A percentile compares a stretch with the other conserved stretches of the same genome.
These are phyloP conservation scores for Ogataea zsoltii DNA, from an alignment of 805 yeast genomes.

Conservation along the genomic window DNA sequence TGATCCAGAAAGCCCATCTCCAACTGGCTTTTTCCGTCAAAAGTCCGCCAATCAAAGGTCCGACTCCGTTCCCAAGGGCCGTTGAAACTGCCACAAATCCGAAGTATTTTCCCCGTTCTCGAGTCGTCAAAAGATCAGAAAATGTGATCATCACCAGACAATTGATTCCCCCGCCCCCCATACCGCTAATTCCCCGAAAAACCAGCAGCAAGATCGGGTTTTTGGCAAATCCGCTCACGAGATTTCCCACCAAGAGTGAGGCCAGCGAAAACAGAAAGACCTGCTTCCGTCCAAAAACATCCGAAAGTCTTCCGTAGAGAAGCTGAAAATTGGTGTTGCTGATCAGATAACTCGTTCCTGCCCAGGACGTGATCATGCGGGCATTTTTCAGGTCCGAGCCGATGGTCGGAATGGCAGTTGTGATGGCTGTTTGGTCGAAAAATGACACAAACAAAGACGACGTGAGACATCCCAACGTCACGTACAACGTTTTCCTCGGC, in stretches of 20 bases:
- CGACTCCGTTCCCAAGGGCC: constrained; percentile 52
- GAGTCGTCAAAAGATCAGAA: constrained; percentile 51
- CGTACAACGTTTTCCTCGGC: constrained; percentile 15
- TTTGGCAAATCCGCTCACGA: constrained; percentile 52
- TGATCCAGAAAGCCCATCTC: constrained; percentile 54
- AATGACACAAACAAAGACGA: constrained; percentile 36
- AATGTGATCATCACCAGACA: constrained; percentile 53
- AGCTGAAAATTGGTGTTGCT: constrained; percentile 56
- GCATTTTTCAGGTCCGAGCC: constrained; percentile 46
- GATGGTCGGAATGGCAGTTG: constrained; percentile 49
- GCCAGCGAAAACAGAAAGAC: constrained; percentile 42
- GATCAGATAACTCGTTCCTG: constrained; percentile 51
- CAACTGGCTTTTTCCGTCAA: constrained; percentile 46
- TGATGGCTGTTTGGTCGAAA: constrained; percentile 50
- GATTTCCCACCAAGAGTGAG: constrained; percentile 43
- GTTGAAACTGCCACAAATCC: constrained; percentile 53
- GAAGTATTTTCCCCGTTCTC: constrained; percentile 55
- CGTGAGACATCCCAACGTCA: constrained; percentile 19
- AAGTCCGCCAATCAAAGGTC: constrained; percentile 58
- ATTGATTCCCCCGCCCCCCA: constrained; percentile 54
- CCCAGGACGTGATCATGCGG: constrained; percentile 52
- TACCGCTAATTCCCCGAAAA: constrained; percentile 54
- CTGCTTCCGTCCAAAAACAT: constrained; percentile 52
- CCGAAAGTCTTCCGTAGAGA: constrained; percentile 52
- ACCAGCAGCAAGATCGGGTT: constrained; percentile 49